These are phyloP conservation scores for Isabelozyma gotoi DNA, from an alignment of 805 yeast species.

Conservation along the genomic window DNA sequence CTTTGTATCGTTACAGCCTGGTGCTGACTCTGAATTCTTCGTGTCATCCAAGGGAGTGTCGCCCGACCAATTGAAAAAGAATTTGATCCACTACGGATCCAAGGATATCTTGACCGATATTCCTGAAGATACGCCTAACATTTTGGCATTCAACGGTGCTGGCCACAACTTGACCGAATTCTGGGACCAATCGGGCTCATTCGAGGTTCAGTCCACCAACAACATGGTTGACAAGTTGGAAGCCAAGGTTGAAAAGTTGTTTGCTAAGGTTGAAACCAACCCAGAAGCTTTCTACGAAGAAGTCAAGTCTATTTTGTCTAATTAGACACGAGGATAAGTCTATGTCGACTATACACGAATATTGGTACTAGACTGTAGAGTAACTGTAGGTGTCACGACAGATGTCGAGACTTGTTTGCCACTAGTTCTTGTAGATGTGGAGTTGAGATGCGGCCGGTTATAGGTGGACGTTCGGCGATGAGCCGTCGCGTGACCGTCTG, in stretches of 20 bases:
- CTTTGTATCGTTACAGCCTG: slow-evolving; percentile 84
- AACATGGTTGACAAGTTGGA: slow-evolving; percentile 6
- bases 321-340: too few relatives aligned
- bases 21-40: slow-evolving; percentile 60
- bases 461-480: too few relatives aligned
- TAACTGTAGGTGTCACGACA: too few relatives aligned
- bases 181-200: slow-evolving; percentile 43
- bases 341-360: too few relatives aligned
- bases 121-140: slow-evolving; percentile 74
- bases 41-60: slow-evolving; percentile 55
- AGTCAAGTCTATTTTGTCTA: slow-evolving; percentile 14
- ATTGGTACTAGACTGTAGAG: too few relatives aligned
- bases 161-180: slow-evolving; percentile 56
- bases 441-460: too few relatives aligned
- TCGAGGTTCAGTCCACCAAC: background rate
- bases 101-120: slow-evolving; percentile 57
- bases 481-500: too few relatives aligned
- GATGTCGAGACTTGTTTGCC: too few relatives aligned
- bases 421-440: too few relatives aligned
- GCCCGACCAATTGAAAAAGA: slow-evolving; percentile 75
- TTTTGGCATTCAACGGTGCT: slow-evolving; percentile 63
- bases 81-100: slow-evolving; percentile 68
- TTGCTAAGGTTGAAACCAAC: slow-evolving; percentile 15
- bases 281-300: slow-evolving; percentile 20
- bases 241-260: slow-evolving; percentile 18